A percentile compares a stretch with the other conserved stretches of the same genome.
Evolutionary conservation across 352 stramenopile species (phyloP).

Genomic region (Phytophthora quininea): DNA sequence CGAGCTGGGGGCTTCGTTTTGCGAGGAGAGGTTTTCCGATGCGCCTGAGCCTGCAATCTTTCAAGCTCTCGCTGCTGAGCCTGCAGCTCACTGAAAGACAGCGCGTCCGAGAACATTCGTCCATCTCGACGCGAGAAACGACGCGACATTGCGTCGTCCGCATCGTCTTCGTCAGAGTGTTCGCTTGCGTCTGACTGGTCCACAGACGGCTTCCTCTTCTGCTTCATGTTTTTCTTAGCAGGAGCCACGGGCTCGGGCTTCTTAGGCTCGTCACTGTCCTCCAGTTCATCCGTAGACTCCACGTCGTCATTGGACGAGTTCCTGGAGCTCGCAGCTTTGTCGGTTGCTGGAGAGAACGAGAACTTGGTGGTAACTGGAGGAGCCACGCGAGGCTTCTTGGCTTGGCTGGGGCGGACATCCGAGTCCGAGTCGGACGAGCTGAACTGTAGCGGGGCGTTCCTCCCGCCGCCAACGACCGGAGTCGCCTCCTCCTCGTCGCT

Average conservation of each 20-base stretch:
- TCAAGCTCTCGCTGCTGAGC: conserved; percentile 62
- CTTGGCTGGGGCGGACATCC: conserved; percentile 10
- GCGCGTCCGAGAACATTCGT: conserved; percentile 39
- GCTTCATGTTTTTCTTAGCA: conserved; percentile 9
- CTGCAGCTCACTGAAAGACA: conserved; percentile 70
- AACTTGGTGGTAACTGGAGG: neutral
- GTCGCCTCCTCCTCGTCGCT: conserved; percentile 41
- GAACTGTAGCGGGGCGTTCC: conserved; percentile 14
- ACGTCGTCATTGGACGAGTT: conserved; percentile 12
- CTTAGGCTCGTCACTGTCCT: conserved; percentile 10
- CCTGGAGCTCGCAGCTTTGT: conserved; percentile 8
- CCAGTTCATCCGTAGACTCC: conserved; percentile 3
- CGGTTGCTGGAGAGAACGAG: conserved; percentile 2
- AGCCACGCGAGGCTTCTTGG: conserved; percentile 23
- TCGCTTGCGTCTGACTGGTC: conserved; percentile 2
- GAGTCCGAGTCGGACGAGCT: conserved; percentile 29
- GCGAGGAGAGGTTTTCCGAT: conserved; percentile 11
- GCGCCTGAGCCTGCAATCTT: conserved; percentile 30
- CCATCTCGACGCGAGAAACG: conserved; percentile 22
- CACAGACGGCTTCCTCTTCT: neutral
- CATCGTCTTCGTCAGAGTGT: conserved; percentile 18
- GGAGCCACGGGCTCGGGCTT: neutral
- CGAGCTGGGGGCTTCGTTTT: conserved; percentile 15
- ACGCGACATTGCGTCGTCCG: conserved; percentile 18
- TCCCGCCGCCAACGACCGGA: neutral